A percentile compares a stretch with the other conserved stretches of the same genome.
phyloP scores from a whole-genome alignment of 441 rosid genomes.

The Croton laevigatus region DNA sequence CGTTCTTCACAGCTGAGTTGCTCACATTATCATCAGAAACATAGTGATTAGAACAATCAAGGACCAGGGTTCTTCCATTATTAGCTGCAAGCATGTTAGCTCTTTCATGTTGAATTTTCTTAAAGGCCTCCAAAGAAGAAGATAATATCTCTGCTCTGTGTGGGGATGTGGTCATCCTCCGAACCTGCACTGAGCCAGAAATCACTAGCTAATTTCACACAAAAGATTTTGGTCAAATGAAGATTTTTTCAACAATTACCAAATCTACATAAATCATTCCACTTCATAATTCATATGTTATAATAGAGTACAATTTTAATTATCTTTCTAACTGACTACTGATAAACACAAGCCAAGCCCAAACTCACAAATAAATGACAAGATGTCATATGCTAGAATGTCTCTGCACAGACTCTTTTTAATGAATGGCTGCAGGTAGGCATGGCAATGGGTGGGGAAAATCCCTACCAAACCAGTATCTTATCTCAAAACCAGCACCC shows the following conservation, averaged over 20 bases:
- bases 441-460: too few relatives aligned
- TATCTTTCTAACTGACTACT: not conserved
- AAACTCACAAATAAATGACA: not conserved
- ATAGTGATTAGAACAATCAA: constrained; percentile 32
- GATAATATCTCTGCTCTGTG: constrained; percentile 77
- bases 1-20: constrained; percentile 30
- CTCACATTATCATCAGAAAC: constrained; percentile 27
- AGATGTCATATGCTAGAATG: not conserved
- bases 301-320: not conserved
- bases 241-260: not conserved
- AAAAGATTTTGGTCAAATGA: constrained; percentile 9
- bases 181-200: constrained; percentile 53
- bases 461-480: too few relatives aligned
- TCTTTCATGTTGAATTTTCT: constrained; percentile 72
- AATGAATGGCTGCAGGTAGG: not conserved
- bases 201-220: constrained; percentile 24
- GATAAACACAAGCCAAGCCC: constrained; percentile 7
- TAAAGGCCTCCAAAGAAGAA: constrained; percentile 76
- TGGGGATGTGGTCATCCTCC: constrained; percentile 79
- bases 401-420: not conserved
- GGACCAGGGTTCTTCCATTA: constrained; percentile 26
- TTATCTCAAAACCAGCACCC: too few relatives aligned
- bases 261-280: not conserved
- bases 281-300: not conserved
- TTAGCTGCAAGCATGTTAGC: constrained; percentile 35